Conservation (phyloP, 345 rosid genomes). For the Sonneratia caseolaris region DNA sequence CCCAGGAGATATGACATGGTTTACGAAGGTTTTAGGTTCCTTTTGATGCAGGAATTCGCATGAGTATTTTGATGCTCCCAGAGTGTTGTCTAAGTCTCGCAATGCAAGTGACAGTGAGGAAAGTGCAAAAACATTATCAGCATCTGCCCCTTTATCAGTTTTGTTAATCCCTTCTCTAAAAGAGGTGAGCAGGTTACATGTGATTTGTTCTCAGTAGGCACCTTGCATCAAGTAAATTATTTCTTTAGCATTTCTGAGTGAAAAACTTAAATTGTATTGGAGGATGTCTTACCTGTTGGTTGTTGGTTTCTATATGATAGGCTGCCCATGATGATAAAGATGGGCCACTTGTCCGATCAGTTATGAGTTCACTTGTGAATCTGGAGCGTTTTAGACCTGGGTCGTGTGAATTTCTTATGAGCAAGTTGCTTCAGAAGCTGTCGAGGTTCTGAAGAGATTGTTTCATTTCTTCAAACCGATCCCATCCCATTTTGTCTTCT, state of each 20-base stretch:
- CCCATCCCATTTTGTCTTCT: not conserved
- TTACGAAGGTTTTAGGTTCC: slow-evolving; percentile 14
- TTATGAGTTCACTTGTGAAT: slow-evolving; percentile 41
- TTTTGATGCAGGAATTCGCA: slow-evolving; percentile 38
- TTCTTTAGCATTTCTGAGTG: too few relatives aligned
- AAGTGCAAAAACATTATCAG: slow-evolving; percentile 41
- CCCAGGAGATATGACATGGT: not conserved
- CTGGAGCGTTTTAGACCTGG: slow-evolving; percentile 66
- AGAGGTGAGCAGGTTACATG: slow-evolving; percentile 46
- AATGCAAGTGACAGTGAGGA: slow-evolving; percentile 63
- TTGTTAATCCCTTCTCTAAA: slow-evolving; percentile 79
- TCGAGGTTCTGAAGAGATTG: slow-evolving; percentile 40
- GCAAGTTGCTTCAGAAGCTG: slow-evolving; percentile 35
- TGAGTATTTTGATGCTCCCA: slow-evolving; percentile 53
- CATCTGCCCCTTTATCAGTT: slow-evolving; percentile 57
- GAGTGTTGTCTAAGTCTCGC: slow-evolving; percentile 25
- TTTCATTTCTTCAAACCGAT: not conserved
- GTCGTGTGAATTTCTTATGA: slow-evolving; percentile 61
- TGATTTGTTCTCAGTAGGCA: not conserved
- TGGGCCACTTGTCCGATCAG: slow-evolving; percentile 39
- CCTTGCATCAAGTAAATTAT: not conserved
- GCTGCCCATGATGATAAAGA: slow-evolving; percentile 39
- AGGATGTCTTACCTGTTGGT: not conserved
- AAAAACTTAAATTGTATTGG: too few relatives aligned
- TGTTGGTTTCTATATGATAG: slow-evolving; percentile 5